Evolutionary conservation across 2,329 filamentous ascomycete genomes (phyloP).

Genomic region (Fusarium mundagurra): DNA sequence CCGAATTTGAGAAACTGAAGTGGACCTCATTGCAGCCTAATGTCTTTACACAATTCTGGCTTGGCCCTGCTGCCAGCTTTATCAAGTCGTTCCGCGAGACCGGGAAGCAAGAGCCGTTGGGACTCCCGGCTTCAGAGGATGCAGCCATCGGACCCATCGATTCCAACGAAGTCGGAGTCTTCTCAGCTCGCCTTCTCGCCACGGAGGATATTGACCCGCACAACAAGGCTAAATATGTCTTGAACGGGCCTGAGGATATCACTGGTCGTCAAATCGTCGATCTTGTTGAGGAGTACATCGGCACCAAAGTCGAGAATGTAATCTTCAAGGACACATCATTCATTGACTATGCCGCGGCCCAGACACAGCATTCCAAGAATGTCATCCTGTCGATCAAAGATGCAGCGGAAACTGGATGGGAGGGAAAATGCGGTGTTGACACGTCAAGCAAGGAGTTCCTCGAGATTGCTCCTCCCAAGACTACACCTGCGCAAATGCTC

Average conservation of each 20-base stretch:
- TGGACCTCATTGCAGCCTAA: neutral
- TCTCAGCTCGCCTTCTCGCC: neutral
- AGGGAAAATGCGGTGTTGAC: neutral
- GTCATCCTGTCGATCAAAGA: neutral
- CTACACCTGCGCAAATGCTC: neutral
- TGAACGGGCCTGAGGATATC: neutral
- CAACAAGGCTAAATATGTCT: neutral
- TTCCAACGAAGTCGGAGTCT: neutral
- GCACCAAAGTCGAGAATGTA: neutral
- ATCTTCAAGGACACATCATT: neutral
- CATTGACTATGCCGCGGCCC: accelerated
- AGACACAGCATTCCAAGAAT: neutral
- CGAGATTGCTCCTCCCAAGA: neutral
- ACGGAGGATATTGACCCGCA: accelerated
- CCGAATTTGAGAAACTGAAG: accelerated
- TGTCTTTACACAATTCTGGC: accelerated
- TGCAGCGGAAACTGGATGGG: neutral
- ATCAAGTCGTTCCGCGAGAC: neutral
- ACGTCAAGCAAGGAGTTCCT: neutral
- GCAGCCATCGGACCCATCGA: neutral
- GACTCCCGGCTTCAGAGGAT: neutral
- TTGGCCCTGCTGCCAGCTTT: accelerated
- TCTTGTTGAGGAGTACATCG: neutral
- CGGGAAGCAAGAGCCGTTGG: neutral
- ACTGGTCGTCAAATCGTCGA: neutral